Evolutionary conservation across 371 early-diverging fungal genomes (phyloP).

Genomic region (Nematocida sp.): DNA sequence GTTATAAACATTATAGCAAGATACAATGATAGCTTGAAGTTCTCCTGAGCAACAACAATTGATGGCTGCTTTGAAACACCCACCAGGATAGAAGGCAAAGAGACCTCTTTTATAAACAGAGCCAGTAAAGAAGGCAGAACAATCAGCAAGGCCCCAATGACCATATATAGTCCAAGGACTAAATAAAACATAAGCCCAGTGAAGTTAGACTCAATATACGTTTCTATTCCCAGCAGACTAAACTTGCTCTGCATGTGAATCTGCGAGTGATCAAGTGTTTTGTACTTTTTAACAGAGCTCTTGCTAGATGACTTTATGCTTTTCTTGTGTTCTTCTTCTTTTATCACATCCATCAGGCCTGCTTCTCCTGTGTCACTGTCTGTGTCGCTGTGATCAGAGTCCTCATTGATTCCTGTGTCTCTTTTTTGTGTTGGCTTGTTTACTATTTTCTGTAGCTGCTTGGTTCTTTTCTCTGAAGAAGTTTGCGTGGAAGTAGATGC

Average conservation of each 20-base stretch:
- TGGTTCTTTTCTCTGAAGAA: neutral
- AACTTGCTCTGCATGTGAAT: conserved; percentile 19
- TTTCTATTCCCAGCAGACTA: conserved; percentile 46
- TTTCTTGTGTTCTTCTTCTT: conserved; percentile 32
- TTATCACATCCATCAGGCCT: conserved; percentile 27
- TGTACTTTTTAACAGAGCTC: neutral
- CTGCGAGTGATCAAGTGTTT: neutral
- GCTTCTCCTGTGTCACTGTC: neutral
- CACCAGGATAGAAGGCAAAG: conserved; percentile 18
- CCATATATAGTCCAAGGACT: conserved; percentile 31
- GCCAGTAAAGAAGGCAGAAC: conserved; percentile 37
- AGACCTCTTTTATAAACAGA: conserved; percentile 18
- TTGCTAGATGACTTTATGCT: conserved; percentile 8
- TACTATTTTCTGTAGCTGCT: conserved; percentile 13
- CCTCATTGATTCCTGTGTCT: conserved; percentile 36
- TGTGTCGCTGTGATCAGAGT: neutral
- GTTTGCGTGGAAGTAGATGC: too few species aligned
- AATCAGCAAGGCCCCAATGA: conserved; percentile 53
- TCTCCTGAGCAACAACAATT: conserved; percentile 1
- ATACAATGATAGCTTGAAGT: conserved; percentile 50
- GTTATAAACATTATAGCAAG: conserved; percentile 52
- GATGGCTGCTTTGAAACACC: neutral
- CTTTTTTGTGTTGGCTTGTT: conserved; percentile 30
- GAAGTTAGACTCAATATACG: conserved; percentile 22
- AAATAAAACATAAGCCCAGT: conserved; percentile 16